A percentile compares a stretch with the other conserved stretches of the same genome.
phyloP scores from a whole-genome alignment of 768 basidiomycete genomes.

The Auricularia sp. region DNA sequence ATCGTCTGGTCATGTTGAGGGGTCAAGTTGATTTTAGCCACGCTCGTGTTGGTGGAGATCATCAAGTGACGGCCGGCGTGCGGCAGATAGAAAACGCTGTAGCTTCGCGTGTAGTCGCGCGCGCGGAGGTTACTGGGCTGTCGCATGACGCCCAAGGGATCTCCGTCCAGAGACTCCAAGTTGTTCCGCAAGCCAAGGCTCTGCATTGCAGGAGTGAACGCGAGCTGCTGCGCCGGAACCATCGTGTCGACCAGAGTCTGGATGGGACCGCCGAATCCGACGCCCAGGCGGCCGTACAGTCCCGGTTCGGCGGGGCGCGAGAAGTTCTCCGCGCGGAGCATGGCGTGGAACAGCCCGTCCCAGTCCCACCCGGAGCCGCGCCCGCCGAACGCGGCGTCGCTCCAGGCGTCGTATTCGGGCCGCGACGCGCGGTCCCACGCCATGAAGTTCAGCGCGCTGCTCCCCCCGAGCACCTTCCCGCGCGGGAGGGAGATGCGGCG shows the following conservation, averaged over 20 bases:
- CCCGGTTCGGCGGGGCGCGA: too few relatives aligned
- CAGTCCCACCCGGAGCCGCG: neutral
- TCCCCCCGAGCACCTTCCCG: conserved; percentile 6
- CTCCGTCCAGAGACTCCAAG: neutral
- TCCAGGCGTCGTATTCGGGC: conserved; percentile 7
- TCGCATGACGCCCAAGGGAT: conserved; percentile 16
- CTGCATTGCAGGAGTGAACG: too few relatives aligned
- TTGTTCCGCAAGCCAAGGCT: too few relatives aligned
- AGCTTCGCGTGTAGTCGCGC: neutral
- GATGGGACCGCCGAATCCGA: too few relatives aligned
- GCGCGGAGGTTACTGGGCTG: conserved; percentile 1
- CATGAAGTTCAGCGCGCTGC: conserved; percentile 6
- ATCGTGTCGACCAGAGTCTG: too few relatives aligned
- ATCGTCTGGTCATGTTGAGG: conserved; percentile 3
- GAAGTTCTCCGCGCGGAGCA: too few relatives aligned
- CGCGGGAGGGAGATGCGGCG: conserved; percentile 2
- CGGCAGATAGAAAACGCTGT: conserved; percentile 2
- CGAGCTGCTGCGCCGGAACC: too few relatives aligned
- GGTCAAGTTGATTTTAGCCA: conserved; percentile 3
- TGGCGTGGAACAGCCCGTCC: too few relatives aligned
- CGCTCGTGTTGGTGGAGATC: conserved; percentile 2
- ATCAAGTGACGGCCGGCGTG: neutral
- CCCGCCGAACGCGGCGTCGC: neutral
- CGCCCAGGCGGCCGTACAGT: too few relatives aligned
- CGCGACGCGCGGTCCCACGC: conserved; percentile 6